These are phyloP conservation scores for Mycena citricolor DNA, from an alignment of 1,284 basidiomycete species.

Conservation along the genomic window DNA sequence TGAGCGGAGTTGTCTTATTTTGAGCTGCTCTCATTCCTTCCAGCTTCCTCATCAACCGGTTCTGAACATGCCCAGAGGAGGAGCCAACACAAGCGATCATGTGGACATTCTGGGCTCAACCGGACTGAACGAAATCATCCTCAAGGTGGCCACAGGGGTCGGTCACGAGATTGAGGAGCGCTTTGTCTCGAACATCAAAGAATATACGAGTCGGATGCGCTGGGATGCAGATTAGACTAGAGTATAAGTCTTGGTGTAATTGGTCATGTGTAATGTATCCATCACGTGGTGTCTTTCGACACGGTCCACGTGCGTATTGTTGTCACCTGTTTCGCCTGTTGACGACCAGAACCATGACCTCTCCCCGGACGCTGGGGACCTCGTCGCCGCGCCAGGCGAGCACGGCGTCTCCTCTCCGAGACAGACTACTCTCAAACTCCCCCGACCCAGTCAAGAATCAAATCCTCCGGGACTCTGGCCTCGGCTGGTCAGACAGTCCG, in stretches of 20 bases:
- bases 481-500: conserved; percentile 48
- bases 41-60: conserved; percentile 87
- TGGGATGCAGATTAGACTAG: too few relatives aligned
- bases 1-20: conserved; percentile 36
- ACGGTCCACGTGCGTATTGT: too few relatives aligned
- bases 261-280: too few relatives aligned
- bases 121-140: conserved; percentile 85
- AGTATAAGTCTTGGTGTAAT: too few relatives aligned
- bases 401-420: conserved; percentile 50
- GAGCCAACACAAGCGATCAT: conserved; percentile 88
- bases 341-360: conserved; percentile 5
- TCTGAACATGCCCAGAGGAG: conserved; percentile 78
- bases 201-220: conserved; percentile 72
- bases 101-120: conserved; percentile 93
- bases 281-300: too few relatives aligned
- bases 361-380: too few relatives aligned
- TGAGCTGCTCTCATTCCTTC: conserved; percentile 6
- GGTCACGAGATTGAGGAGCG: conserved; percentile 70
- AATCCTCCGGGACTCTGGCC: conserved; percentile 58
- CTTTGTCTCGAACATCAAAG: conserved; percentile 78
- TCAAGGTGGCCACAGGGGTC: conserved; percentile 82
- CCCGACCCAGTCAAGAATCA: conserved; percentile 63
- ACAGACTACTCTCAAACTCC: conserved; percentile 62
- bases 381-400: conserved; percentile 7
- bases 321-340: too few relatives aligned